Evolutionary conservation across 163 green algal species (phyloP).

Genomic region (Chlorella variabilis): DNA sequence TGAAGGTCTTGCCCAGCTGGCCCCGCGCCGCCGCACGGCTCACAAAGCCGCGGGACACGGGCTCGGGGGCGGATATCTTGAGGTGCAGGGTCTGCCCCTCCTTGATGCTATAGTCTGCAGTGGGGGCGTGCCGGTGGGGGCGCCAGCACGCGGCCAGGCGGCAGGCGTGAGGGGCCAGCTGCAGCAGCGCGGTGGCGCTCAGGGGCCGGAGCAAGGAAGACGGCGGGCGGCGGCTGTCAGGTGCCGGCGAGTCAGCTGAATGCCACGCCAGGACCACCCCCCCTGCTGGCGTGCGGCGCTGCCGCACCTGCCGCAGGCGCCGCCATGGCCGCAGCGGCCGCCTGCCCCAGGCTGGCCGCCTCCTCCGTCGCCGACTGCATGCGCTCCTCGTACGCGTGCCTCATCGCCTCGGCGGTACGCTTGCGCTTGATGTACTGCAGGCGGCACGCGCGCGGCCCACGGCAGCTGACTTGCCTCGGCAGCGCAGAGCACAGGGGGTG

Average conservation of each 20-base stretch:
- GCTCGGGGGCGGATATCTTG: constrained; percentile 4
- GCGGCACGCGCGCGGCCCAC: too few relatives aligned
- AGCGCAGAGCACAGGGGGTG: too few relatives aligned
- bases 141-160: neutral
- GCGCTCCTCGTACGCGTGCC: constrained; percentile 49
- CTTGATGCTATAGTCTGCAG: constrained; percentile 25
- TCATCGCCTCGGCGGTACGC: constrained; percentile 62
- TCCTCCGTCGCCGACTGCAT: neutral
- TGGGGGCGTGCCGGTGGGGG: neutral
- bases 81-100: constrained; percentile 24
- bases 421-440: constrained; percentile 71
- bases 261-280: too few relatives aligned
- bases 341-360: neutral
- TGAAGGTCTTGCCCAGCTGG: constrained; percentile 31
- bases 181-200: too few relatives aligned
- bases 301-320: neutral
- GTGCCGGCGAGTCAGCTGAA: too few relatives aligned
- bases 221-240: too few relatives aligned
- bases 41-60: constrained; percentile 8
- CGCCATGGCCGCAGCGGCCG: too few relatives aligned
- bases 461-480: too few relatives aligned
- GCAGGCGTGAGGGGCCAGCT: too few relatives aligned
- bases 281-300: neutral
- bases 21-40: neutral
- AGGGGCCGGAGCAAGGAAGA: too few relatives aligned